Evolutionary conservation across 139 green algal species (phyloP).

Genomic region (Chlorokybus atmophyticus): DNA sequence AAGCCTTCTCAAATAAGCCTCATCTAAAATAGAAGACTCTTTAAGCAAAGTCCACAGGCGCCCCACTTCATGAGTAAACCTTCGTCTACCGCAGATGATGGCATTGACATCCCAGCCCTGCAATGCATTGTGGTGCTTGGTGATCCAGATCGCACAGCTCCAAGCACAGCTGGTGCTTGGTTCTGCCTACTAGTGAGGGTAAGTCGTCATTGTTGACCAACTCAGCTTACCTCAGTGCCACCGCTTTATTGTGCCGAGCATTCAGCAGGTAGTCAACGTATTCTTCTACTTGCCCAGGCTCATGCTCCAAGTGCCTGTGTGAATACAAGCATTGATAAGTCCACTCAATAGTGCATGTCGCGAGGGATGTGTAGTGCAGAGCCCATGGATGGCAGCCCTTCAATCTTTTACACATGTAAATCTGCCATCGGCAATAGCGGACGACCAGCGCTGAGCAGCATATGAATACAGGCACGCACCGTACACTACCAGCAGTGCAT

Average conservation of each 20-base stretch:
- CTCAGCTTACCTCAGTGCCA: slow-evolving; percentile 23
- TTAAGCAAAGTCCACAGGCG: slow-evolving; percentile 86
- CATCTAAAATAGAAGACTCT: slow-evolving; percentile 95
- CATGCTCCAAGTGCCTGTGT: slow-evolving; percentile 89
- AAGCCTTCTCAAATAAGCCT: slow-evolving; percentile 84
- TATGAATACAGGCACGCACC: no score
- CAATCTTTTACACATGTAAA: slow-evolving; percentile 72
- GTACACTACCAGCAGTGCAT: no score
- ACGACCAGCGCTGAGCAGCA: no score
- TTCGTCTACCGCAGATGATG: slow-evolving; percentile 64
- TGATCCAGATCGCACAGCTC: slow-evolving; percentile 95
- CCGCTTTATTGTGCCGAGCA: slow-evolving; percentile 42
- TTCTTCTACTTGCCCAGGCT: slow-evolving; percentile 87
- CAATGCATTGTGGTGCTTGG: slow-evolving; percentile 60
- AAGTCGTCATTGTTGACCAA: slow-evolving; percentile 1
- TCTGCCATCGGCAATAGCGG: no score
- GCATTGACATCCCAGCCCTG: slow-evolving; percentile 48
- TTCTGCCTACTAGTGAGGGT: slow-evolving; percentile 65
- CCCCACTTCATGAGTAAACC: slow-evolving; percentile 85
- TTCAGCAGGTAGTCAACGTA: slow-evolving; percentile 79
- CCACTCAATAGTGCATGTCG: slow-evolving; percentile 62
- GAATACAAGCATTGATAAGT: slow-evolving; percentile 88
- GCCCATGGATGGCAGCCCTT: slow-evolving; percentile 42
- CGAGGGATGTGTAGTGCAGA: slow-evolving; percentile 35
- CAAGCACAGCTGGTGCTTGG: slow-evolving; percentile 92